Conservation (phyloP, 768 basidiomycete genomes). For the Rubroboletus pulcherrimus region DNA sequence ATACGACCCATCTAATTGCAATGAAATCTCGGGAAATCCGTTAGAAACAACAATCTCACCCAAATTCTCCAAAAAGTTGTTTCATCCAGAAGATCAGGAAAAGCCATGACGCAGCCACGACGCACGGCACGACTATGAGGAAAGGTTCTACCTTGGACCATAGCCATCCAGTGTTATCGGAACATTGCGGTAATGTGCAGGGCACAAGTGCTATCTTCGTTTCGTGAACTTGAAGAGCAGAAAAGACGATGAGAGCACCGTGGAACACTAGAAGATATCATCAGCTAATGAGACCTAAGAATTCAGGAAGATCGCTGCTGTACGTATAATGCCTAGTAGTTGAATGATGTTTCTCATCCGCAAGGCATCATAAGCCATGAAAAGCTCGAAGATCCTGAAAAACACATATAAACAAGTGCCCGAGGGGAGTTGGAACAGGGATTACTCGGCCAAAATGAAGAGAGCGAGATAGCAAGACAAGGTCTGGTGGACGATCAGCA, state of each 20-base stretch:
- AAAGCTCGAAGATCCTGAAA: constrained; percentile 70
- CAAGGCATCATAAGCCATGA: constrained; percentile 83
- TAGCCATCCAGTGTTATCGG: constrained; percentile 49
- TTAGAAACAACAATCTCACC: constrained; percentile 44
- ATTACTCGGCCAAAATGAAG: constrained; percentile 78
- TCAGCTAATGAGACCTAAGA: constrained; percentile 3
- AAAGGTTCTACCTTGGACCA: constrained; percentile 60
- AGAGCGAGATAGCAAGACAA: constrained; percentile 82
- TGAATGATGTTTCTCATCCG: constrained; percentile 76
- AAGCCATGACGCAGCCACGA: constrained; percentile 66
- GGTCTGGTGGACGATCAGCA: constrained; percentile 44
- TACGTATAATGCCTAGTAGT: constrained; percentile 68
- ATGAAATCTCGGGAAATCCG: not conserved
- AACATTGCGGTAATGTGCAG: constrained; percentile 36
- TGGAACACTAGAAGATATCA: constrained; percentile 53
- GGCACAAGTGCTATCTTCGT: constrained; percentile 58
- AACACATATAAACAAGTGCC: not conserved
- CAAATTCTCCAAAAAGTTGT: constrained; percentile 76
- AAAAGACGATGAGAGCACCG: constrained; percentile 64
- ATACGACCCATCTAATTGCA: constrained; percentile 74
- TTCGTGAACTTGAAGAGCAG: constrained; percentile 74
- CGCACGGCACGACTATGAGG: constrained; percentile 67
- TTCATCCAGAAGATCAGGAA: constrained; percentile 65
- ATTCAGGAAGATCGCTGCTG: constrained; percentile 15
- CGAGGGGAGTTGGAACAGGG: constrained; percentile 1